These are phyloP conservation scores for Colletotrichum lindemuthianum DNA, from an alignment of 2,329 filamentous ascomycete species.

Conservation along the genomic window DNA sequence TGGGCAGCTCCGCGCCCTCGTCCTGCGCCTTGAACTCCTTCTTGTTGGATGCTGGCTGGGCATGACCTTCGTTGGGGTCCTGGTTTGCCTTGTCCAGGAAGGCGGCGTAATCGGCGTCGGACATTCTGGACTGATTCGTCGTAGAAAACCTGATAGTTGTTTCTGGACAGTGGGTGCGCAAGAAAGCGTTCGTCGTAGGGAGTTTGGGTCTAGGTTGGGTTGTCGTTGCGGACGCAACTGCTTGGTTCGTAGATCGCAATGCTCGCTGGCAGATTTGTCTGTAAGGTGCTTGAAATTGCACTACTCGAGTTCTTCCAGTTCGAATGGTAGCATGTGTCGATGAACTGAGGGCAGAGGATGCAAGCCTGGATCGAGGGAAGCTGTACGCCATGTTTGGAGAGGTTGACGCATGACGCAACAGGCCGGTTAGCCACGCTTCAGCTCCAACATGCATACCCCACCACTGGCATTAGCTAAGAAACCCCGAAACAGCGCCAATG, in stretches of 20 bases:
- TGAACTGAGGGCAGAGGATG: slow-evolving; percentile 1
- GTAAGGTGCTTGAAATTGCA: neutral
- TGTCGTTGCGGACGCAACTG: too few relatives aligned
- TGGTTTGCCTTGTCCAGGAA: slow-evolving; percentile 91
- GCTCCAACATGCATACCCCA: slow-evolving; percentile 17
- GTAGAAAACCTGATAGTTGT: slow-evolving; percentile 34
- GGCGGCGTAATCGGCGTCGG: slow-evolving; percentile 83
- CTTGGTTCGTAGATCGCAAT: neutral
- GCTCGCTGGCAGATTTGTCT: slow-evolving; percentile 15
- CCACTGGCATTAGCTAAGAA: neutral
- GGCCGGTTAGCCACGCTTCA: slow-evolving; percentile 21
- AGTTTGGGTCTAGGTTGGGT: too few relatives aligned
- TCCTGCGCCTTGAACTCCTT: slow-evolving; percentile 63
- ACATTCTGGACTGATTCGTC: slow-evolving; percentile 60
- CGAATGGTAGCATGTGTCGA: neutral
- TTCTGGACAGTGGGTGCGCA: too few relatives aligned
- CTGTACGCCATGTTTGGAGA: slow-evolving; percentile 27
- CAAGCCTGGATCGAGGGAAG: slow-evolving; percentile 10
- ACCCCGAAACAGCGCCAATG: too few relatives aligned
- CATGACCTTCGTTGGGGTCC: slow-evolving; percentile 72
- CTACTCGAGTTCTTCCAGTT: too few relatives aligned
- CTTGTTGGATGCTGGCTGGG: slow-evolving; percentile 41
- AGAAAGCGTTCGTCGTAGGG: too few relatives aligned
- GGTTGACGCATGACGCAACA: slow-evolving; percentile 29
- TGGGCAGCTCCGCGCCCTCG: slow-evolving; percentile 68